Evolutionary conservation across 2,329 filamentous ascomycete genomes (phyloP).

Genomic region (Arthroderma uncinatum): DNA sequence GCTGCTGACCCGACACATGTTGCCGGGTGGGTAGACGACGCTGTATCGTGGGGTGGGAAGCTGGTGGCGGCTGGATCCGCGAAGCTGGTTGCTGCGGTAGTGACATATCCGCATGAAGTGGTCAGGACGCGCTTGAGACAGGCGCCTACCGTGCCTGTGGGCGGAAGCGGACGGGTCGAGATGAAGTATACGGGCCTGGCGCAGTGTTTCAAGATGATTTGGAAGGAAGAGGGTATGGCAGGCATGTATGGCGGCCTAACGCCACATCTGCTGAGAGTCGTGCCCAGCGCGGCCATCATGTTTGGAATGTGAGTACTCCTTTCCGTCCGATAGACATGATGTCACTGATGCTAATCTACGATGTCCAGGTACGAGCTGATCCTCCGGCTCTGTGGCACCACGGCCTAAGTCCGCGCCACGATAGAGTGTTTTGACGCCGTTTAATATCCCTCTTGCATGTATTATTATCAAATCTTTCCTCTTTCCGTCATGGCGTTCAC

Average conservation of each 20-base stretch:
- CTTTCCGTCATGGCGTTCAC: not conserved
- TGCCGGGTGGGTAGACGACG: constrained; percentile 48
- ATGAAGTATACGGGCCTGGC: constrained; percentile 80
- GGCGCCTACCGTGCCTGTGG: constrained; percentile 69
- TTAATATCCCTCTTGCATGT: not conserved
- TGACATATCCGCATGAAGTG: constrained; percentile 89
- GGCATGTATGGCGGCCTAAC: constrained; percentile 84
- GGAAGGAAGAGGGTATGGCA: constrained; percentile 75
- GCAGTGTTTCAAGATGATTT: constrained; percentile 80
- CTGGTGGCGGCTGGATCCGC: constrained; percentile 60
- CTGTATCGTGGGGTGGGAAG: constrained; percentile 56
- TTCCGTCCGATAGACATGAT: too few species aligned
- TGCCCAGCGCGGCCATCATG: constrained; percentile 90
- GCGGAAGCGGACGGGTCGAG: constrained; percentile 41
- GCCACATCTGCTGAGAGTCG: constrained; percentile 79
- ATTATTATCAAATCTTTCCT: not conserved
- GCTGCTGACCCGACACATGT: constrained; percentile 46
- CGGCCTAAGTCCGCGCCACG: constrained; percentile 19
- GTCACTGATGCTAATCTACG: too few species aligned
- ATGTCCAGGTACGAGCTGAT: constrained; percentile 13
- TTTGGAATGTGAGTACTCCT: constrained; percentile 47
- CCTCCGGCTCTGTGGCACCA: constrained; percentile 14
- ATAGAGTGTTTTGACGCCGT: not conserved
- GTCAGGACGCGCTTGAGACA: constrained; percentile 72
- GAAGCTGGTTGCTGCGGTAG: constrained; percentile 71